These are phyloP conservation scores for Hanseniaspora nectarophila DNA, from an alignment of 805 yeast genomes.

Conservation along the genomic window DNA sequence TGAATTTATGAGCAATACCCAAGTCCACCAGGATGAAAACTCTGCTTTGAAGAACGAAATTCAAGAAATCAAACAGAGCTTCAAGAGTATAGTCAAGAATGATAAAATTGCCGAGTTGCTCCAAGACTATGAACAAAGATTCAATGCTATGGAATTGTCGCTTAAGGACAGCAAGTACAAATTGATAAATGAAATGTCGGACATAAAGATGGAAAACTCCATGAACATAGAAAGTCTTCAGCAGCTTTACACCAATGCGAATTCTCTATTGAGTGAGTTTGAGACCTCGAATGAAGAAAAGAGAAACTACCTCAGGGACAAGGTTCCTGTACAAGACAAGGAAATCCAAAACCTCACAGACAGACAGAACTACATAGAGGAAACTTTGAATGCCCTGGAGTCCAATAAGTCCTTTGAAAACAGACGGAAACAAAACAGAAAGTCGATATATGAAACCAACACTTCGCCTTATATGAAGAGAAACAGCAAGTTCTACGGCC, in stretches of 20 bases:
- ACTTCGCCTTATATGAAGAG: constrained; percentile 3
- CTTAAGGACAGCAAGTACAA: not conserved
- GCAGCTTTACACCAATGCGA: not conserved
- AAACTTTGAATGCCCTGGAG: not conserved
- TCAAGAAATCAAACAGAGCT: not conserved
- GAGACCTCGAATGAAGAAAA: constrained; percentile 6
- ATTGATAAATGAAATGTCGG: constrained; percentile 4
- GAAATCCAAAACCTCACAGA: not conserved
- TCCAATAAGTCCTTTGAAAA: not conserved
- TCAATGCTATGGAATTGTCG: constrained; percentile 3
- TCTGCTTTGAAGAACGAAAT: not conserved
- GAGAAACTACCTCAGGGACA: not conserved
- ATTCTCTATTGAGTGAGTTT: constrained; percentile 1
- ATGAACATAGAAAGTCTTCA: constrained; percentile 3
- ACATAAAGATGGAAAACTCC: constrained; percentile 5
- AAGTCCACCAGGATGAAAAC: not conserved
- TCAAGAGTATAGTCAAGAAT: not conserved
- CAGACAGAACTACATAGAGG: constrained; percentile 1
- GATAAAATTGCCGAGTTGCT: not conserved
- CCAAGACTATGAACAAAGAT: not conserved
- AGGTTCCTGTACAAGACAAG: not conserved
- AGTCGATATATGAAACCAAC: not conserved
- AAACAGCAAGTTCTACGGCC: constrained; percentile 10
- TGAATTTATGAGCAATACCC: not conserved
- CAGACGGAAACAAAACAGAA: not conserved